Conservation (phyloP, 192 early-diverging fungal genomes). For the Phycomyces nitens region DNA sequence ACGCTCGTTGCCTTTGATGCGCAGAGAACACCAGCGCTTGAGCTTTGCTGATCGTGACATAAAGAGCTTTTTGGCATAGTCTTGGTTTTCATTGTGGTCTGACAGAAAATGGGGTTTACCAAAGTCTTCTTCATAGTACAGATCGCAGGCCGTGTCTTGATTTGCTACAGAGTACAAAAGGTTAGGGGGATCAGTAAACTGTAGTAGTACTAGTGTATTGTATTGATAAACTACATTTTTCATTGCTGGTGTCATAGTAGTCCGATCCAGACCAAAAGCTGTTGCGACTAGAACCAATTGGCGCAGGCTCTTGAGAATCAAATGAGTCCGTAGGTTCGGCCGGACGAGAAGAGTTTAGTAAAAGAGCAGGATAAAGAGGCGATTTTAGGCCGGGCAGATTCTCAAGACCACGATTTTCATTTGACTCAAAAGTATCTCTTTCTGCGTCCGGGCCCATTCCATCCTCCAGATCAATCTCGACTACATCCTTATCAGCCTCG, state of each 20-base stretch:
- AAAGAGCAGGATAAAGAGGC: constrained; percentile 11
- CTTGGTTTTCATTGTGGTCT: neutral
- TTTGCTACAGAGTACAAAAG: neutral
- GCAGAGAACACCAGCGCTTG: constrained; percentile 17
- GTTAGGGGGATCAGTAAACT: no score
- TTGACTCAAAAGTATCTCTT: neutral
- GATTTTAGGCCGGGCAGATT: neutral
- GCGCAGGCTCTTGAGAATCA: neutral
- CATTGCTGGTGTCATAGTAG: no score
- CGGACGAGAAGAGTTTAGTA: neutral
- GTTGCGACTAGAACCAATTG: no score
- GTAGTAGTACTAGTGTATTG: no score
- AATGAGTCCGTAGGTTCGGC: neutral
- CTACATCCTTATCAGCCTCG: constrained; percentile 25
- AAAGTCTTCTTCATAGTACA: neutral
- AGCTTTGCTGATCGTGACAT: constrained; percentile 30
- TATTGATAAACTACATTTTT: no score
- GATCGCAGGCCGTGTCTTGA: neutral
- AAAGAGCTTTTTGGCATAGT: constrained; percentile 23
- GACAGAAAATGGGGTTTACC: neutral
- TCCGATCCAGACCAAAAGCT: no score
- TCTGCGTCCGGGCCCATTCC: neutral
- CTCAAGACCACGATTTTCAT: neutral
- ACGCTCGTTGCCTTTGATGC: neutral
- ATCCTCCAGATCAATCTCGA: constrained; percentile 24